phyloP scores from a whole-genome alignment of 768 basidiomycete genomes.

The Pleurotus giganteus region DNA sequence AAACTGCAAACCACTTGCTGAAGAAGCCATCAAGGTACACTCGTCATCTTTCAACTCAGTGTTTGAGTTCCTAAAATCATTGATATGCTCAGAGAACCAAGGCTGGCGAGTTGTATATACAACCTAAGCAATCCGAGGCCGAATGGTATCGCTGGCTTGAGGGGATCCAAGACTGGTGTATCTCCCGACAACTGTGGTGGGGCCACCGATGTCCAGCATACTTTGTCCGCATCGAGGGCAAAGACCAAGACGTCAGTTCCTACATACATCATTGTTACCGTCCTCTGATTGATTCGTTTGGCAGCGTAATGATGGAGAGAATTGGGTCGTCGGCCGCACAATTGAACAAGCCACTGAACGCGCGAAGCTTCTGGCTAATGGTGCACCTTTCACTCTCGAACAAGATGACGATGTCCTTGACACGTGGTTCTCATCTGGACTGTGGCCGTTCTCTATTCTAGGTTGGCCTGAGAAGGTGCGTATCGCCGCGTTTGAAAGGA shows the following conservation, averaged over 20 bases:
- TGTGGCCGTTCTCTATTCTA: slow-evolving; percentile 97
- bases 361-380: slow-evolving; percentile 67
- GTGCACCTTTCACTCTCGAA: slow-evolving; percentile 67
- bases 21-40: slow-evolving; percentile 80
- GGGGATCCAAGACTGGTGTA: slow-evolving; percentile 99
- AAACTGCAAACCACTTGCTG: slow-evolving; percentile 85
- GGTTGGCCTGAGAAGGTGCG: slow-evolving; percentile 94
- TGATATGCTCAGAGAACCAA: slow-evolving; percentile 63
- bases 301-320: slow-evolving; percentile 65
- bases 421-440: slow-evolving; percentile 97
- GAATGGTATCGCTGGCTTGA: slow-evolving; percentile 99
- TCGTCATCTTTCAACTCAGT: not conserved
- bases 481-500: not conserved
- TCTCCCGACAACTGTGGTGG: slow-evolving; percentile 99
- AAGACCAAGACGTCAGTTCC: slow-evolving; percentile 56
- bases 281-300: not conserved
- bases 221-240: slow-evolving; percentile 82
- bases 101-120: slow-evolving; percentile 82
- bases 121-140: slow-evolving; percentile 81
- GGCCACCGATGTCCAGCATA: slow-evolving; percentile 96
- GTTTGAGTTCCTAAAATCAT: not conserved
- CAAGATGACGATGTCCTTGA: slow-evolving; percentile 98
- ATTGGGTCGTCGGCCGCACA: slow-evolving; percentile 91
- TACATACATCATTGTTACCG: not conserved
- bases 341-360: slow-evolving; percentile 74